Evolutionary conservation across 352 stramenopile species (phyloP), one percentile per base, ranked within the genome.

Genomic region (Pythium phragmitis): DNA sequence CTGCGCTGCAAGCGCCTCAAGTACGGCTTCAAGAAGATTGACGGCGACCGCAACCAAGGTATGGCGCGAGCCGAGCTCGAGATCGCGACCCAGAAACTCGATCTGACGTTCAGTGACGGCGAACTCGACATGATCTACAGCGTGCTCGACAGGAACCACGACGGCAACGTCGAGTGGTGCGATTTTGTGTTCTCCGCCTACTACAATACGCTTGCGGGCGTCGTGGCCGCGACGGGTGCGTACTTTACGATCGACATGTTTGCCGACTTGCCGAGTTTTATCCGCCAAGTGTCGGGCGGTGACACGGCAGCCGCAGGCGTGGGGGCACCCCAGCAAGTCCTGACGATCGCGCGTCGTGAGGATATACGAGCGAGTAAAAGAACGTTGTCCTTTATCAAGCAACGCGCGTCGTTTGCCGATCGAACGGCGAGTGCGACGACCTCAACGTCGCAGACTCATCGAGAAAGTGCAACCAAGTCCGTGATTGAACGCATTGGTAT

Each of bases 31-130:
- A 42, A 60, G 3, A 78, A 76, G 39, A 75, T 69, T 28, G 72
- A 86, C 64, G 75, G 70, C 28, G 71, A 86, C 45, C 63, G 63
- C 33, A 74, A 63, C 46, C 34, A 60, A 2, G 52, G 72, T 7
- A 73, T 86, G 30, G 73, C 72, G 34, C 57, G 57, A 12, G 66
- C 54, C 0, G 75, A 86, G 63, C 64, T 86, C 5, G 74, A 86
- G 63, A 86, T 83, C 53, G 77, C 77, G 23, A 58, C 81, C n/a
- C 75, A 86, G 36, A 86, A 86, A 59, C 67, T 86, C 13, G 69
- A 71, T n/a, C n/a, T 76, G 7, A 52, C 72, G 0, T 39, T 81
- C 2, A 57, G 43, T 5, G 77, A 83, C 37, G 63, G 63, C 19
- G 65, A 82, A 3, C 55, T 82, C 8, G 53, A 75, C 34, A 28